Conservation (phyloP, 2,329 filamentous ascomycete species). For the Penicillium crustosum region DNA sequence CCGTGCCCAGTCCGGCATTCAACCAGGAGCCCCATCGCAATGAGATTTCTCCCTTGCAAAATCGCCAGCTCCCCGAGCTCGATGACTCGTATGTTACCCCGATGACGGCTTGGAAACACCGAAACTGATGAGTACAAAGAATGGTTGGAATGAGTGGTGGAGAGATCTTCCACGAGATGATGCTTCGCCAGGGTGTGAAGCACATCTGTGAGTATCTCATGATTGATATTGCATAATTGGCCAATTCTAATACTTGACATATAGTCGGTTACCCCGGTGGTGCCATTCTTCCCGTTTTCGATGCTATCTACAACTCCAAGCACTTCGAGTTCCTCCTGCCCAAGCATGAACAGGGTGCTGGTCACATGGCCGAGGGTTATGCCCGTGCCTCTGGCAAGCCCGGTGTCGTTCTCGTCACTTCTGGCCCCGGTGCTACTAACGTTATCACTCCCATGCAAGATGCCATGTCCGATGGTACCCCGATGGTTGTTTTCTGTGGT, state of each 20-base stretch:
- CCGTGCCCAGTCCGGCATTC: slow-evolving; percentile 62
- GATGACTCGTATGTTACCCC: slow-evolving; percentile 70
- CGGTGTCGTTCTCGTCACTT: slow-evolving; percentile 94
- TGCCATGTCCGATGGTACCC: slow-evolving; percentile 90
- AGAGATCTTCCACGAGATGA: slow-evolving; percentile 99
- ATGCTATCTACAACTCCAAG: slow-evolving; percentile 97
- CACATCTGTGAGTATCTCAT: slow-evolving; percentile 76
- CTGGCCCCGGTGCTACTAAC: slow-evolving; percentile 93
- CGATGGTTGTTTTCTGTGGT: slow-evolving; percentile 91
- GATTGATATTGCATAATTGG: background rate
- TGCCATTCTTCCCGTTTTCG: slow-evolving; percentile 95
- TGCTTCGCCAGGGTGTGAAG: slow-evolving; percentile 88
- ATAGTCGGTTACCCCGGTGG: slow-evolving; percentile 87
- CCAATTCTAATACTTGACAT: slow-evolving; percentile 8
- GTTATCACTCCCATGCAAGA: slow-evolving; percentile 96
- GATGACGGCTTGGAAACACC: background rate
- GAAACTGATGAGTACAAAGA: slow-evolving; percentile 42
- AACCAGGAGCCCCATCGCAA: slow-evolving; percentile 57
- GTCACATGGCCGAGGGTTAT: slow-evolving; percentile 98
- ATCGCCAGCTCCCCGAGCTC: slow-evolving; percentile 62
- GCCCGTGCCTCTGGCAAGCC: slow-evolving; percentile 90
- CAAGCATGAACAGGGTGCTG: slow-evolving; percentile 94
- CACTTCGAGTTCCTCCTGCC: slow-evolving; percentile 96
- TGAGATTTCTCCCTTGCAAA: slow-evolving; percentile 67
- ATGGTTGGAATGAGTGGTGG: slow-evolving; percentile 95